These are phyloP conservation scores for Chytridium lagenaria DNA, from an alignment of 371 early-diverging fungal species.

Conservation along the genomic window DNA sequence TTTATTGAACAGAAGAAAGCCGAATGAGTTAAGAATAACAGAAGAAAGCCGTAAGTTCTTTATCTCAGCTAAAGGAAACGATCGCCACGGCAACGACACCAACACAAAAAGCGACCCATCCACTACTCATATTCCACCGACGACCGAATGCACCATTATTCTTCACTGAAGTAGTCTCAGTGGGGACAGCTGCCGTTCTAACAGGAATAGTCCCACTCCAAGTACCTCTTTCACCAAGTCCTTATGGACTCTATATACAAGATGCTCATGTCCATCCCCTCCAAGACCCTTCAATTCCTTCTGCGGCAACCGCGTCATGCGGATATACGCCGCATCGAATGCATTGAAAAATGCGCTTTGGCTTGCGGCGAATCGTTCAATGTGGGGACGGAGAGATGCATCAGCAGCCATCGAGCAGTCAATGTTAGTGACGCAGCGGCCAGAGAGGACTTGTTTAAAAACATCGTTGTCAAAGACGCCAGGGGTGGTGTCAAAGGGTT, in stretches of 20 bases:
- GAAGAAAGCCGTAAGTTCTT: too few species aligned
- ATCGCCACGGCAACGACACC: too few species aligned
- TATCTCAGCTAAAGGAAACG: too few species aligned
- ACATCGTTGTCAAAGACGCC: constrained; percentile 51
- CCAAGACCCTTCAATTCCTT: not conserved
- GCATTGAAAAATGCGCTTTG: constrained; percentile 6
- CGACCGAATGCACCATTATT: too few species aligned
- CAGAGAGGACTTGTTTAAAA: constrained; percentile 37
- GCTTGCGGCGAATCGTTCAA: constrained; percentile 22
- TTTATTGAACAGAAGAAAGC: too few species aligned
- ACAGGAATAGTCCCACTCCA: not conserved
- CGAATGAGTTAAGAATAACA: too few species aligned
- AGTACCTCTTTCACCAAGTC: not conserved
- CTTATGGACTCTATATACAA: not conserved
- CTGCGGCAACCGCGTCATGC: not conserved
- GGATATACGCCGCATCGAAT: constrained; percentile 7
- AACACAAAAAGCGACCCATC: too few species aligned
- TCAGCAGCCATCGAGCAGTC: constrained; percentile 44
- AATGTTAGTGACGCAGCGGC: constrained; percentile 36
- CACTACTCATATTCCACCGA: too few species aligned
- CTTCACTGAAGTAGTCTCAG: too few species aligned
- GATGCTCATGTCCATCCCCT: constrained; percentile 9
- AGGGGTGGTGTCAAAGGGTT: constrained; percentile 50
- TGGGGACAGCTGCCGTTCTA: not conserved
- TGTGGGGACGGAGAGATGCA: constrained; percentile 23